phyloP scores from a whole-genome alignment of 495 filamentous ascomycete species.

The Bombardia bombarda region DNA sequence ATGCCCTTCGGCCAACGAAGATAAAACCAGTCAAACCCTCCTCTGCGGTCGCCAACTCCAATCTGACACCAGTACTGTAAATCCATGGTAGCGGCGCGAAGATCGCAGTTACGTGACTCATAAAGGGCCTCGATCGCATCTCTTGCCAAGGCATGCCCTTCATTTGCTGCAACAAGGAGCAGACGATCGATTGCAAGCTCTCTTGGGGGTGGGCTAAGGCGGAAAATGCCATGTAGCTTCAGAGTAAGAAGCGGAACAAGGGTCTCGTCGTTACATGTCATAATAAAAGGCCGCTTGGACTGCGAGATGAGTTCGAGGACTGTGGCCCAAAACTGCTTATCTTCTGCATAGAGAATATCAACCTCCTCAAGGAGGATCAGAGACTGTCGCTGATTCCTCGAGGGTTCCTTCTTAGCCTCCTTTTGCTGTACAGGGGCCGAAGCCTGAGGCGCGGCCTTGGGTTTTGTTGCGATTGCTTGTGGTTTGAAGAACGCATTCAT shows the following conservation, averaged over 20 bases:
- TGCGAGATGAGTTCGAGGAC: constrained; percentile 67
- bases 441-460: constrained; percentile 17
- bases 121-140: constrained; percentile 63
- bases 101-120: constrained; percentile 54
- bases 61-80: constrained; percentile 97
- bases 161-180: constrained; percentile 74
- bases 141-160: constrained; percentile 75
- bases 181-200: constrained; percentile 73
- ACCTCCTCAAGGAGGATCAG: constrained; percentile 92
- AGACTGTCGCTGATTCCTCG: constrained; percentile 76
- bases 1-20: constrained; percentile 61
- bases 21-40: constrained; percentile 86
- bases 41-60: constrained; percentile 79
- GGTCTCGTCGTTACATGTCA: constrained; percentile 89
- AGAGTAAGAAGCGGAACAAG: constrained; percentile 63
- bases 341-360: constrained; percentile 88
- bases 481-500: constrained; percentile 76
- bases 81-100: constrained; percentile 77
- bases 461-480: constrained; percentile 16
- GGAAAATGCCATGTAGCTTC: constrained; percentile 75
- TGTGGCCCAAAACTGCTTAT: constrained; percentile 88
- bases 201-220: constrained; percentile 60
- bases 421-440: constrained; percentile 6
- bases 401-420: constrained; percentile 32
- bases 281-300: constrained; percentile 84